These are phyloP conservation scores for Kodamaea lidongshanica DNA, from an alignment of 805 yeast species.

Conservation along the genomic window DNA sequence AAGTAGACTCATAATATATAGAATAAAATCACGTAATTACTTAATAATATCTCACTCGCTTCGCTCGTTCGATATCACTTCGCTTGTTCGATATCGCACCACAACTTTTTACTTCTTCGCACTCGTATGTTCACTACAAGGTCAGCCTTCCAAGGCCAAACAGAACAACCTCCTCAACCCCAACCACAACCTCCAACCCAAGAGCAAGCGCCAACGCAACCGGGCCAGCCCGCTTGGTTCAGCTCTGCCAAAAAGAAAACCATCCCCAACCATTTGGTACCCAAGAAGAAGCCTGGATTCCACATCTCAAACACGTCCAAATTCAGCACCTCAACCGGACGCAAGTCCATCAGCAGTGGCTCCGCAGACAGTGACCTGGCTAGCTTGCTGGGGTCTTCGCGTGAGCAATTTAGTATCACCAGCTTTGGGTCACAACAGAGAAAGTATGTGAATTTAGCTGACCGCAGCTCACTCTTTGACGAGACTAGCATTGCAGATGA, in stretches of 20 bases:
- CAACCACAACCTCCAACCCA: conserved; percentile 4
- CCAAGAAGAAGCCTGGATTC: conserved; percentile 36
- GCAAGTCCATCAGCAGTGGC: conserved; percentile 5
- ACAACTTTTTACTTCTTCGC: too few relatives aligned
- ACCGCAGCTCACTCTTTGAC: conserved; percentile 20
- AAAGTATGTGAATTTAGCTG: conserved; percentile 12
- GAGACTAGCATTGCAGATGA: conserved; percentile 23
- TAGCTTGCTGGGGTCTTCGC: conserved; percentile 9
- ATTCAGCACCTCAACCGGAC: conserved; percentile 9
- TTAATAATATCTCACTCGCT: too few relatives aligned
- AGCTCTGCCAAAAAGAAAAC: conserved; percentile 26
- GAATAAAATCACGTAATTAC: too few relatives aligned
- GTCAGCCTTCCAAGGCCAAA: conserved; percentile 1
- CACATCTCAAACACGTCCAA: conserved; percentile 24
- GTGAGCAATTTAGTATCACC: conserved; percentile 27
- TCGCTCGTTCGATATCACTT: too few relatives aligned
- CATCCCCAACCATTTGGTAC: conserved; percentile 37
- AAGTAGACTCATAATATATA: too few relatives aligned
- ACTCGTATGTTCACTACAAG: conserved; percentile 1
- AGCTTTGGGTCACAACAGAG: conserved; percentile 30
- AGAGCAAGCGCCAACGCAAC: conserved; percentile 2
- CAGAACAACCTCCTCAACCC: conserved; percentile 2
- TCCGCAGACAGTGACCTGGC: conserved; percentile 7
- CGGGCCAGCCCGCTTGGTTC: conserved; percentile 31
- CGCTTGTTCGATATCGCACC: too few relatives aligned